A percentile compares a stretch with the other conserved stretches of the same genome.
Evolutionary conservation across 1,284 basidiomycete species (phyloP).

Genomic region (Cryptococcus amylolentus): DNA sequence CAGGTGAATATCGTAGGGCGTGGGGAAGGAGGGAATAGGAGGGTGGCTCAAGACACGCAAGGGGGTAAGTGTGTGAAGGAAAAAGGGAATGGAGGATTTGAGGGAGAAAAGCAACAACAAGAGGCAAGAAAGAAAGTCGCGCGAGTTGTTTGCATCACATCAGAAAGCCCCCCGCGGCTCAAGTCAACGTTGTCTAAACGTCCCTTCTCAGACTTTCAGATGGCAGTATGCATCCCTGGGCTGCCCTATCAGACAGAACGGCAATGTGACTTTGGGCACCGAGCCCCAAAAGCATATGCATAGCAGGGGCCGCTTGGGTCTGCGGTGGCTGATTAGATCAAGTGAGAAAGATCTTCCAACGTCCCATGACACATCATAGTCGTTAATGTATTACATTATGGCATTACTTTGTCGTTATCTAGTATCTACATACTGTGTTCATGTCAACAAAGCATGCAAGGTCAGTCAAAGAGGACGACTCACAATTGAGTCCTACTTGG

Average conservation of each 20-base stretch:
- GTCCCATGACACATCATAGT: too few relatives aligned
- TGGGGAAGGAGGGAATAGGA: not conserved
- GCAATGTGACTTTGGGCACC: too few relatives aligned
- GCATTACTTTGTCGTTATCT: not conserved
- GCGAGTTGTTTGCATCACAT: not conserved
- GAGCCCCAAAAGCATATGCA: too few relatives aligned
- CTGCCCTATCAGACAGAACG: too few relatives aligned
- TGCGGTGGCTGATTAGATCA: too few relatives aligned
- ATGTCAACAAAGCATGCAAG: too few relatives aligned
- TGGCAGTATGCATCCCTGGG: too few relatives aligned
- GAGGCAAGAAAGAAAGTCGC: conserved; percentile 1
- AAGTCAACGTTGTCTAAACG: not conserved
- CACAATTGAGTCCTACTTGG: not conserved
- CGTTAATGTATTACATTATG: too few relatives aligned
- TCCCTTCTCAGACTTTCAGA: too few relatives aligned
- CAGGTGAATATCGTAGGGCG: not conserved
- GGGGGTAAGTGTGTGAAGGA: not conserved
- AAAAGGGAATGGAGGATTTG: not conserved
- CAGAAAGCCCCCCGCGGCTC: not conserved
- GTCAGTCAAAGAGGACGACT: not conserved
- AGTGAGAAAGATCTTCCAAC: too few relatives aligned
- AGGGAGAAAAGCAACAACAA: not conserved
- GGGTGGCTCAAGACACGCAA: not conserved
- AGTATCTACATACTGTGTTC: not conserved
- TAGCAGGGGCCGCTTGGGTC: too few relatives aligned